These are phyloP conservation scores for Alternaria arborescens DNA, from an alignment of 2,329 filamentous ascomycete genomes.

Conservation along the genomic window DNA sequence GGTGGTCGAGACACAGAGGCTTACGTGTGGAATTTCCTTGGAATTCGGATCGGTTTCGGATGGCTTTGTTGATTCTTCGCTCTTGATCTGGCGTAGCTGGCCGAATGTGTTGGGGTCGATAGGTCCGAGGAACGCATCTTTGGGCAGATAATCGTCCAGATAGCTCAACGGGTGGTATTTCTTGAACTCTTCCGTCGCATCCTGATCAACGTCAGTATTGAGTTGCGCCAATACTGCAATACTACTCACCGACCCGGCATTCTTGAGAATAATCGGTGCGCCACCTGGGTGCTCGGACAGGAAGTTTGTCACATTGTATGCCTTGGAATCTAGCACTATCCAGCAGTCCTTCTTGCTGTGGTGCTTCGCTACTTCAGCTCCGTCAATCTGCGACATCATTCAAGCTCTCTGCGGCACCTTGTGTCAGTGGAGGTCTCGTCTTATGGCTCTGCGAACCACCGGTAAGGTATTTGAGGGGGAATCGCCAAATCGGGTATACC, in stretches of 20 bases:
- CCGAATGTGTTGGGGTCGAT: conserved; percentile 46
- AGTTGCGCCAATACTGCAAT: neutral
- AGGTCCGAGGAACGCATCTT: conserved; percentile 37
- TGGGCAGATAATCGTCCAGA: conserved; percentile 40
- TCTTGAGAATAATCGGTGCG: conserved; percentile 50
- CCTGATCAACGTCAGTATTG: conserved; percentile 28
- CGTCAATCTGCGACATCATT: conserved; percentile 39
- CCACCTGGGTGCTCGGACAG: conserved; percentile 69
- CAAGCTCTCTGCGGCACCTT: neutral
- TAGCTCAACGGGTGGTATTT: conserved; percentile 47
- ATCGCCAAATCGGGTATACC: conserved; percentile 30
- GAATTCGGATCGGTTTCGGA: conserved; percentile 26
- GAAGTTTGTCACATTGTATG: conserved; percentile 74
- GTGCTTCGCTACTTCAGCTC: conserved; percentile 47
- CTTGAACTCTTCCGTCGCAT: conserved; percentile 48
- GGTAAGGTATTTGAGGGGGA: conserved; percentile 34
- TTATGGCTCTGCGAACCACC: conserved; percentile 26
- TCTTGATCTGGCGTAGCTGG: conserved; percentile 33
- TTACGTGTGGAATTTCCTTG: conserved; percentile 41
- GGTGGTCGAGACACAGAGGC: conserved; percentile 40
- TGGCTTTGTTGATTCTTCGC: conserved; percentile 29
- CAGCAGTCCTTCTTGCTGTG: conserved; percentile 58
- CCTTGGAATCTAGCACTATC: conserved; percentile 73
- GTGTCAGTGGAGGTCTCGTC: conserved; percentile 7
- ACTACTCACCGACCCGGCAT: conserved; percentile 55